Evolutionary conservation across 306 rosid species (phyloP), one percentile per base, ranked within the genome.

Genomic region (Quercus parvula): DNA sequence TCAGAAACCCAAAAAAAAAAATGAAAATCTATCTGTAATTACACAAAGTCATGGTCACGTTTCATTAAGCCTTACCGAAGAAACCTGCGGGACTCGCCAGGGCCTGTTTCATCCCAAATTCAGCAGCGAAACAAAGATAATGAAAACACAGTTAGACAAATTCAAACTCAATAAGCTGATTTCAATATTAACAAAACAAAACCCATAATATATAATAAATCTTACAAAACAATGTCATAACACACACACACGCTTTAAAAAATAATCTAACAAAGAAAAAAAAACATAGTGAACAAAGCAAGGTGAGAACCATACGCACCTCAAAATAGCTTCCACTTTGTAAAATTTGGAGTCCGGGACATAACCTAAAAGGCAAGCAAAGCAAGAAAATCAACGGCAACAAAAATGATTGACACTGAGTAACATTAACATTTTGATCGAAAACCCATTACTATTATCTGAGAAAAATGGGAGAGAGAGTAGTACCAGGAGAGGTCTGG

Each of bases 241-340:
- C 52, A 15, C 30, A 76, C 24, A 24, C 2, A 20, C n/a, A 55
- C 15, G 17, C 27, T 9, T 67, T 8, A 46, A 2, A 20, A 49
- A 4, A 19, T 6, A 55, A 27, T 14, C 22, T 3, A 4, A 56
- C 6, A 25, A 5, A 0, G 10, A 61, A 58, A 63, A 5, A 56
- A 7, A 22, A 22, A 72, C 35, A 15, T n/a, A 61, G 5, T 51
- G 13, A 70, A 11, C 2, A 4, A 63, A 49, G 27, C 31, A 57
- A 51, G 61, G 68, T 46, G 20, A 52, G 62, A 59, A 28, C 64
- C 5, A 22, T 44, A 28, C 55, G 49, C 75, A 92, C 98, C 97
- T 90, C 73, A 95, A 83, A 86, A 95, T 90, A 10, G 98, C 99
- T 90, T 92, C 99, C 81, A 95, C 90, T 88, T 92, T 91, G 88